Percentiles rank a stretch among this genome's conserved stretches.
Evolutionary conservation across 192 early-diverging fungal genomes (phyloP).

Genomic region (Backusella macrospora): DNA sequence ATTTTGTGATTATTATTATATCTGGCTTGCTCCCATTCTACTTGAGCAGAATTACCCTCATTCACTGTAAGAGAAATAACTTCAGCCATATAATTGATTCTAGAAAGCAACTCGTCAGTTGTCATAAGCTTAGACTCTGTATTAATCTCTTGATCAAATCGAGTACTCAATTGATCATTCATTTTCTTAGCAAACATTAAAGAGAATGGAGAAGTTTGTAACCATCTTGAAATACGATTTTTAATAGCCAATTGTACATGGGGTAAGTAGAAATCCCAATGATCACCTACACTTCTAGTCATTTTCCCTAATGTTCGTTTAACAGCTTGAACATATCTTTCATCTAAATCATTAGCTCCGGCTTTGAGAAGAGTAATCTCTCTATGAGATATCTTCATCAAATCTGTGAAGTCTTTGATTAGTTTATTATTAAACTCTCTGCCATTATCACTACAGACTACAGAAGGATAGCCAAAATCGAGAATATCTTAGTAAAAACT

Average conservation of each 20-base stretch:
- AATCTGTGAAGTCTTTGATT: constrained; percentile 23
- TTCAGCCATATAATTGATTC: no score
- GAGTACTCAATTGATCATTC: no score
- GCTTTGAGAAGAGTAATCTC: constrained; percentile 51
- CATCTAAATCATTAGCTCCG: constrained; percentile 47
- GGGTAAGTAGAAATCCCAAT: constrained; percentile 43
- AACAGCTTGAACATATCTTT: constrained; percentile 38
- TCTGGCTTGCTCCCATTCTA: no score
- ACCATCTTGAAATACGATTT: constrained; percentile 24
- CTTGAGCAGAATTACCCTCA: no score
- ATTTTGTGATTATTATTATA: no score
- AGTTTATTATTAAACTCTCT: constrained; percentile 51
- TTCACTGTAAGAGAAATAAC: no score
- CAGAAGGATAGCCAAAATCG: constrained; percentile 34
- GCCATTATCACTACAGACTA: constrained; percentile 45
- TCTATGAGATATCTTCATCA: constrained; percentile 41
- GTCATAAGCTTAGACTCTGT: no score
- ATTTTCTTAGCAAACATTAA: constrained; percentile 53
- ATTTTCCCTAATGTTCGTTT: constrained; percentile 37
- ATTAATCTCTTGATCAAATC: no score
- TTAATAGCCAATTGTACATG: constrained; percentile 46
- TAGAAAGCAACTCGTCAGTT: no score
- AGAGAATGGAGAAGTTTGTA: constrained; percentile 44
- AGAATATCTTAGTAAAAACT: constrained; percentile 18
- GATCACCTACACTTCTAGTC: constrained; percentile 17